Evolutionary conservation across 257 asterid species (phyloP).

Genomic region (Penstemon eatonii): DNA sequence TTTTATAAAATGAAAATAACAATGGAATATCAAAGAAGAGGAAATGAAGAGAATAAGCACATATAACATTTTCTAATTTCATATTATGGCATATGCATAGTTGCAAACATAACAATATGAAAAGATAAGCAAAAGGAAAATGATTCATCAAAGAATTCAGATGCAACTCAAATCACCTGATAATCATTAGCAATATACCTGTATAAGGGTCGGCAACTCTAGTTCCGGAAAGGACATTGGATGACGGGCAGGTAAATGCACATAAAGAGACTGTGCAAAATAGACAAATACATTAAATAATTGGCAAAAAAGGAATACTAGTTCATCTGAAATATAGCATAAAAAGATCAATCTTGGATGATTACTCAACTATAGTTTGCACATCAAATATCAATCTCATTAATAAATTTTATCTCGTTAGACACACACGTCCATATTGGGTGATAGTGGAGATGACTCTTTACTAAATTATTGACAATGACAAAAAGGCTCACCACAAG

Average conservation of each 20-base stretch:
- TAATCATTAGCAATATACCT: constrained; percentile 45
- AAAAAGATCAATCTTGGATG: constrained; percentile 21
- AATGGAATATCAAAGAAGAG: constrained; percentile 18
- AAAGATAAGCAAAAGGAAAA: constrained; percentile 15
- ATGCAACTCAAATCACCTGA: constrained; percentile 24
- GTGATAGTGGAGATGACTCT: not conserved
- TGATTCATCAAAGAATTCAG: constrained; percentile 6
- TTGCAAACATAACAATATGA: constrained; percentile 4
- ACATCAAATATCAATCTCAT: too few relatives aligned
- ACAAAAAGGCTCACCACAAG: constrained; percentile 5
- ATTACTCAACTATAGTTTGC: not conserved
- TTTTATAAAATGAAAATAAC: constrained; percentile 21
- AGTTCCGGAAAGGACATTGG: constrained; percentile 91
- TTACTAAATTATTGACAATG: constrained; percentile 10
- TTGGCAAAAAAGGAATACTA: constrained; percentile 3
- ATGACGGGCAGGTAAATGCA: constrained; percentile 90
- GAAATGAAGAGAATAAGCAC: constrained; percentile 7
- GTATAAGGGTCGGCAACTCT: constrained; percentile 90
- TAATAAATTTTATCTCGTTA: not conserved
- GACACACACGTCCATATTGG: not conserved
- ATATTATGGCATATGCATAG: not conserved
- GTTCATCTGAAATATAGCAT: not conserved
- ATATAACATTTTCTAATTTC: constrained; percentile 11
- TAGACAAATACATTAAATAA: constrained; percentile 17
- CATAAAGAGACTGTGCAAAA: constrained; percentile 81